Conservation (phyloP, 805 yeast genomes). For the Candida suzukii region DNA sequence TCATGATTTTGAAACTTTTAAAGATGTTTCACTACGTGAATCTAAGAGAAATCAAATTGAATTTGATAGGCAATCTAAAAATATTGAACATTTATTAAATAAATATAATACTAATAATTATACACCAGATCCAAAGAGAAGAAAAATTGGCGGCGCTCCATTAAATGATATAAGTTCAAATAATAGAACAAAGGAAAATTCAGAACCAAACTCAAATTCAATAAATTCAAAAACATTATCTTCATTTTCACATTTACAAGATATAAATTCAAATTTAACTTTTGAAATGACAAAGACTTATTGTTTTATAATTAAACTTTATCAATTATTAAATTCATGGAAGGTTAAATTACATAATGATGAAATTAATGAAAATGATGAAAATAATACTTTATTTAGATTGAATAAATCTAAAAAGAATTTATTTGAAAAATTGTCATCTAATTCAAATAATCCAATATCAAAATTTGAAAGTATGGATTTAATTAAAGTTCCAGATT, state of each 20-base stretch:
- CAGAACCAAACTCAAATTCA: neutral
- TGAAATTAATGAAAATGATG: neutral
- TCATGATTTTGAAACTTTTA: conserved; percentile 10
- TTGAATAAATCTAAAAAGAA: neutral
- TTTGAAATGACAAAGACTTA: neutral
- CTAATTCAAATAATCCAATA: neutral
- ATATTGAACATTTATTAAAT: neutral
- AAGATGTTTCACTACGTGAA: conserved; percentile 14
- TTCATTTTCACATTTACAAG: neutral
- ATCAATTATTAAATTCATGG: neutral
- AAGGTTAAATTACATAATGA: neutral
- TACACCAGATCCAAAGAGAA: neutral
- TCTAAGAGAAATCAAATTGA: conserved; percentile 12
- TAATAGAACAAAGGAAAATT: neutral
- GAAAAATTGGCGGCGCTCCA: neutral
- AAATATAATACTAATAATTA: neutral
- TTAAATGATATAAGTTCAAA: neutral
- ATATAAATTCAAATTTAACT: neutral
- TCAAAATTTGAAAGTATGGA: too few species aligned
- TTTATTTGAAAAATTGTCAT: neutral
- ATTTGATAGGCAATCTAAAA: conserved; percentile 2
- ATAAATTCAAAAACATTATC: neutral
- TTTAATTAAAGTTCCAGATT: conserved; percentile 2
- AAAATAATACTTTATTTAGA: too few species aligned
- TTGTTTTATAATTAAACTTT: neutral